Base-by-base conservation (phyloP, 2,329 filamentous ascomycete genomes). In the Pestalotiopsis sp. region DNA sequence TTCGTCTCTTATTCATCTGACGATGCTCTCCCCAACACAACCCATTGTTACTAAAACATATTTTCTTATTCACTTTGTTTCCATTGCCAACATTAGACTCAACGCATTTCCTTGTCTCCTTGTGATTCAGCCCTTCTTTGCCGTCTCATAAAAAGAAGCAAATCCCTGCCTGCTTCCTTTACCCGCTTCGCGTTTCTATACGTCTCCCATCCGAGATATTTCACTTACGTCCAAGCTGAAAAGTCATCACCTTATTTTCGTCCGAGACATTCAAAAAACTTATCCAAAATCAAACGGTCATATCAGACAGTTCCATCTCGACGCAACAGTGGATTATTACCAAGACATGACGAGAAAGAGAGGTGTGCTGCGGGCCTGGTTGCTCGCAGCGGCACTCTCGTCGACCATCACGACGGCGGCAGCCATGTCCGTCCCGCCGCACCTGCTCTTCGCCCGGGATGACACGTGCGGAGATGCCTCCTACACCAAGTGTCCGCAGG, bases 401-500 rank as follows among this genome's bases (percentile, higher is more conserved):
- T 73, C 71, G 36, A 71, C 78, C 17, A 79, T 78, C 76, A 78
- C 76, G 56, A 73, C 71, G 41, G 70, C 78, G 14, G 79, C 80
- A 49, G 84, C 85, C 64, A 73, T 78, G 67, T 78, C 77, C 3
- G 77, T 85, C 25, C 74, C 75, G 31, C 70, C 77, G 27, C 75
- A 74, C 68, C 72, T 75, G 56, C 67, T 88, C 62, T 83, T 87
- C 72, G 74, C 77, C 68, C 82, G 85, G 68, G 78, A 80, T 59
- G 80, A 81, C 56, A 84, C 83, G 49, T 92, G 90, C 79, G 80
- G 85, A 45, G 75, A 83, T n/a, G 25, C 63, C 11, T 64, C 52
- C 65, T 85, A 88, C 68, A 78, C 80, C 20, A 83, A 84, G 72
- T 93, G 91, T 76, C 79, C 85, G 27, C 76, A 79, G 67, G 70